Conservation (phyloP, 306 rosid genomes). For the Fagus crenata region DNA sequence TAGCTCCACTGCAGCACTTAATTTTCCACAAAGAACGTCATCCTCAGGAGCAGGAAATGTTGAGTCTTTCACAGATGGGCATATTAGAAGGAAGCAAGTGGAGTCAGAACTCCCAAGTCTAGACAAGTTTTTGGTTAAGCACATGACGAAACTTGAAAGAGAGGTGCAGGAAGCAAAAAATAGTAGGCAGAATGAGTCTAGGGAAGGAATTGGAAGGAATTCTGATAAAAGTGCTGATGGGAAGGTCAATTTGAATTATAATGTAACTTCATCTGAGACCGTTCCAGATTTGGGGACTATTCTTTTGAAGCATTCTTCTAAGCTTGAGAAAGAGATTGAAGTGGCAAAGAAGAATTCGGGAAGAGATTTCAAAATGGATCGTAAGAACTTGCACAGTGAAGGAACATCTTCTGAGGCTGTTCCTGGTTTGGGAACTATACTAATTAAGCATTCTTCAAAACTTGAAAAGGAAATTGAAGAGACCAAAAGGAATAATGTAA, state of each 20-base stretch:
- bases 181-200: slow-evolving; percentile 40
- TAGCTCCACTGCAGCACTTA: slow-evolving; percentile 35
- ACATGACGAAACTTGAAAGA: slow-evolving; percentile 77
- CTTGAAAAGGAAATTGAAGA: slow-evolving; percentile 46
- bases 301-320: slow-evolving; percentile 45
- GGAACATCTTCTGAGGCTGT: slow-evolving; percentile 20
- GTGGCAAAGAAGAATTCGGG: slow-evolving; percentile 40
- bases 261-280: slow-evolving; percentile 32
- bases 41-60: slow-evolving; percentile 41
- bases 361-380: slow-evolving; percentile 7
- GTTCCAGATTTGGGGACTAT: slow-evolving; percentile 54
- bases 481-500: slow-evolving; percentile 21
- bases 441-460: slow-evolving; percentile 34
- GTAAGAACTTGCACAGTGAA: slow-evolving; percentile 13
- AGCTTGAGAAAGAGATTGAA: slow-evolving; percentile 48
- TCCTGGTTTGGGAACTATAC: slow-evolving; percentile 33
- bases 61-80: slow-evolving; percentile 38
- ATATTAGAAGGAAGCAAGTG: slow-evolving; percentile 47
- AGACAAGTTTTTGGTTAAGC: slow-evolving; percentile 84
- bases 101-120: slow-evolving; percentile 76
- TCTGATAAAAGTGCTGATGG: slow-evolving; percentile 32
- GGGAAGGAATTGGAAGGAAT: slow-evolving; percentile 31
- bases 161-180: slow-evolving; percentile 84
- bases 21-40: slow-evolving; percentile 48
- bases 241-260: slow-evolving; percentile 9